Percentiles rank a stretch among this genome's conserved stretches.
These are phyloP conservation scores for Metarhizium album DNA, from an alignment of 2,329 filamentous ascomycete genomes.

Conservation along the genomic window DNA sequence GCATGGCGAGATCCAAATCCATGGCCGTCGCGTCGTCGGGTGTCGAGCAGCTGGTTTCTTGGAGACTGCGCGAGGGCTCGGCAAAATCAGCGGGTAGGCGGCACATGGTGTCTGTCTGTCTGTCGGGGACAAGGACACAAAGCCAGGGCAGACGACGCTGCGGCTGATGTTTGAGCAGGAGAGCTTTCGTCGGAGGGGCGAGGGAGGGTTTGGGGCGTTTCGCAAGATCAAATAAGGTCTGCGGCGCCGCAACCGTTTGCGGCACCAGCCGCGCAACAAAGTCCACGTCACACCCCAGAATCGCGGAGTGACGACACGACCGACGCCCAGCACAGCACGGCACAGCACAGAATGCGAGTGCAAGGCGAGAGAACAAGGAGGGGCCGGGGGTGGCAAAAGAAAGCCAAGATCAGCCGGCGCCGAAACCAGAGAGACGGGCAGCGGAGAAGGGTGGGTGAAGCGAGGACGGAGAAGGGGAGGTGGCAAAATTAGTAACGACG, in stretches of 20 bases:
- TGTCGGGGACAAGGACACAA: not conserved
- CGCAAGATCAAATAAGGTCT: not conserved
- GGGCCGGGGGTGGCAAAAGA: too few species aligned
- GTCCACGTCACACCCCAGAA: not conserved
- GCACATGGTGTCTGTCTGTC: slow-evolving; percentile 28
- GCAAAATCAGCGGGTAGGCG: slow-evolving; percentile 30
- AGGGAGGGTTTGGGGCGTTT: not conserved
- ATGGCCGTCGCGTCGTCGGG: slow-evolving; percentile 20
- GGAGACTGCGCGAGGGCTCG: slow-evolving; percentile 29
- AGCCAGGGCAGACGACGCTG: not conserved
- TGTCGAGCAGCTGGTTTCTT: slow-evolving; percentile 22
- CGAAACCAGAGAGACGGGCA: too few species aligned
- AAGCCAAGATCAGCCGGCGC: too few species aligned
- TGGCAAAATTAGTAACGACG: too few species aligned
- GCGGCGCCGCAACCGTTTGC: slow-evolving; percentile 1
- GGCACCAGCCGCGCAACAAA: slow-evolving; percentile 2
- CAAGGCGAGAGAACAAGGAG: too few species aligned
- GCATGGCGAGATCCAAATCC: slow-evolving; percentile 28
- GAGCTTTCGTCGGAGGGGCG: not conserved
- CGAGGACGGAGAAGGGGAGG: too few species aligned
- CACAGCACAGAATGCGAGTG: too few species aligned
- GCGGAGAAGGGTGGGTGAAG: too few species aligned
- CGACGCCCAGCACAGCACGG: not conserved
- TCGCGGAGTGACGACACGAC: not conserved
- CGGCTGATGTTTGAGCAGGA: not conserved